phyloP scores from a whole-genome alignment of 192 early-diverging fungal genomes.

The Linnemannia hyalina region DNA sequence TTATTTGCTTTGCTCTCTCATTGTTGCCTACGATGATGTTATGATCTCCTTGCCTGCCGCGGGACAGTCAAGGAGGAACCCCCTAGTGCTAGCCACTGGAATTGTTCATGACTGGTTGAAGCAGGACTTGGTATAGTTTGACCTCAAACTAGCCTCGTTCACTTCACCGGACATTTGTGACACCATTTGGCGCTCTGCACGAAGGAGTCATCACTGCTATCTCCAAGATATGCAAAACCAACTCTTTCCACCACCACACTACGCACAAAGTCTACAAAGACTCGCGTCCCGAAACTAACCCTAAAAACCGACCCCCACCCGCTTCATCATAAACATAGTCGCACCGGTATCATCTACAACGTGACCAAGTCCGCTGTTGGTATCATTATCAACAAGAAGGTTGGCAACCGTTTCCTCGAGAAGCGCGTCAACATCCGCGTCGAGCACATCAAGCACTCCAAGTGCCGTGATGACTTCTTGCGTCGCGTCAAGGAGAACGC shows the following conservation, averaged over 20 bases:
- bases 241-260: too few relatives aligned
- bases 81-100: too few relatives aligned
- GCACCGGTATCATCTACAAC: slow-evolving; percentile 99
- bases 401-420: slow-evolving; percentile 98
- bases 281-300: background rate
- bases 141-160: background rate
- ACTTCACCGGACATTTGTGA: background rate
- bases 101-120: background rate
- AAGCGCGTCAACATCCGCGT: slow-evolving; percentile 98
- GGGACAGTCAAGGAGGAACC: too few relatives aligned
- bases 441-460: slow-evolving; percentile 99
- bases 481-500: slow-evolving; percentile 97
- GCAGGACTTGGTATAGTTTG: background rate
- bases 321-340: slow-evolving; percentile 59
- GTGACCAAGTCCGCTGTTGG: slow-evolving; percentile 99
- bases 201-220: too few relatives aligned
- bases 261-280: too few relatives aligned
- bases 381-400: slow-evolving; percentile 98
- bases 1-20: background rate
- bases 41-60: too few relatives aligned
- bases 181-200: too few relatives aligned
- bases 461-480: slow-evolving; percentile 98
- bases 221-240: too few relatives aligned
- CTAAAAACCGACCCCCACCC: background rate
- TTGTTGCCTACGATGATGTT: too few relatives aligned